Conservation (phyloP, 768 basidiomycete genomes). For the Omphalotus guepiniiformis region DNA sequence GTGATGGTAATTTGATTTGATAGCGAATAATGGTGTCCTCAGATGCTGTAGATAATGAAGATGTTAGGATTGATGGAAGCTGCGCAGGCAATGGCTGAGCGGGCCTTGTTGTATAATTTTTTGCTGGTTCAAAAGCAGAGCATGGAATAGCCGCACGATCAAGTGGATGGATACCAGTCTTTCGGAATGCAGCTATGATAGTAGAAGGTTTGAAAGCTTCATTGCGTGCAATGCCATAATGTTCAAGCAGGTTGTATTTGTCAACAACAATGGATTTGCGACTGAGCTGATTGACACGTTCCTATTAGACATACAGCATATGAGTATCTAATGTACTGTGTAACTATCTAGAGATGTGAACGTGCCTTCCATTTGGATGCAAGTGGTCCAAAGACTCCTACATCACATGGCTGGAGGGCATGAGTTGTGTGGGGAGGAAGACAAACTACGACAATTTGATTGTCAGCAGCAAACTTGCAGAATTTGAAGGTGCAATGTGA, state of each 20-base stretch:
- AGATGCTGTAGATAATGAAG: neutral
- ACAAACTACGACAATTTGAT: constrained; percentile 16
- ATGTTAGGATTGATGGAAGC: constrained; percentile 12
- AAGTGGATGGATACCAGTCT: constrained; percentile 27
- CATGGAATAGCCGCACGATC: constrained; percentile 18
- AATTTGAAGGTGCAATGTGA: constrained; percentile 15
- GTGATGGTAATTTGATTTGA: neutral
- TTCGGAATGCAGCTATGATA: constrained; percentile 24
- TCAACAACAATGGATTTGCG: constrained; percentile 17
- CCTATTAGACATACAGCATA: neutral
- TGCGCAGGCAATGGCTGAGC: constrained; percentile 19
- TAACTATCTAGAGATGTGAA: constrained; percentile 12
- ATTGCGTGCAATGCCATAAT: constrained; percentile 20
- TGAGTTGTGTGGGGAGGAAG: constrained; percentile 18
- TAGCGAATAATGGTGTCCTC: neutral
- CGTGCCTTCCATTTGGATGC: constrained; percentile 24
- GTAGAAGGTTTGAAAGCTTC: constrained; percentile 22
- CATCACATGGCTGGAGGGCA: constrained; percentile 12
- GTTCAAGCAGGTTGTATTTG: constrained; percentile 24
- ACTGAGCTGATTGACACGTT: neutral
- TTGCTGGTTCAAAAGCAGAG: constrained; percentile 18
- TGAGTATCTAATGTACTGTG: neutral
- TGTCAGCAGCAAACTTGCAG: constrained; percentile 7
- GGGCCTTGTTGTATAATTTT: constrained; percentile 19
- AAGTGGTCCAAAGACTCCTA: constrained; percentile 33